Percentiles rank a stretch among this genome's conserved stretches.
Conservation (phyloP, 2,329 filamentous ascomycete genomes). For the Bimuria novae-zelandiae region DNA sequence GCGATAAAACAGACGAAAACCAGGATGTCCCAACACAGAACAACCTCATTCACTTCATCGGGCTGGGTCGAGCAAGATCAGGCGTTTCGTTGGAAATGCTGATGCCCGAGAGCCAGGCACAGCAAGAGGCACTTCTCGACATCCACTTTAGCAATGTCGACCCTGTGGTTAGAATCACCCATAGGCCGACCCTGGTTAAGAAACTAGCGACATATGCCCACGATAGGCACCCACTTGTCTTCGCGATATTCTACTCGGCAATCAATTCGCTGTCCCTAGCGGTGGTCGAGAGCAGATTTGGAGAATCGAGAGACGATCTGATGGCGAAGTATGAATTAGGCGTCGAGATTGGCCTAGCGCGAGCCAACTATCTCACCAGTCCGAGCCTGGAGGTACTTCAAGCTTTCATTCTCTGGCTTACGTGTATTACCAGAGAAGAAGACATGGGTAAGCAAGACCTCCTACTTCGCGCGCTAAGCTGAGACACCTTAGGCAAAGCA, state of each 20-base stretch:
- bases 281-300: constrained; percentile 36
- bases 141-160: constrained; percentile 45
- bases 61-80: constrained; percentile 36
- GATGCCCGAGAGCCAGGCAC: constrained; percentile 36
- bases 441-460: constrained; percentile 39
- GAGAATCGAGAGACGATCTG: constrained; percentile 38
- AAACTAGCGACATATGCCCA: constrained; percentile 34
- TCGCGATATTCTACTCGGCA: constrained; percentile 44
- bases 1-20: constrained; percentile 39
- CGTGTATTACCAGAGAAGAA: constrained; percentile 45
- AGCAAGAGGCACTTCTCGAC: constrained; percentile 39
- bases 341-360: constrained; percentile 41
- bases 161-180: constrained; percentile 43
- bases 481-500: constrained; percentile 36
- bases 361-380: constrained; percentile 45
- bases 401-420: constrained; percentile 44
- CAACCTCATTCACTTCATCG: constrained; percentile 38
- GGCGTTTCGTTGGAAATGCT: constrained; percentile 33
- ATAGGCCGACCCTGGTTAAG: constrained; percentile 37
- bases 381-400: constrained; percentile 45
- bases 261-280: constrained; percentile 41
- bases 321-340: constrained; percentile 41
- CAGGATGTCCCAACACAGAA: constrained; percentile 33
- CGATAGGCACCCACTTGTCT: constrained; percentile 40
- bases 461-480: neutral